A percentile compares a stretch with the other conserved stretches of the same genome.
phyloP scores from a whole-genome alignment of 106 monocot species.

The Alisma plantagoaquatica region DNA sequence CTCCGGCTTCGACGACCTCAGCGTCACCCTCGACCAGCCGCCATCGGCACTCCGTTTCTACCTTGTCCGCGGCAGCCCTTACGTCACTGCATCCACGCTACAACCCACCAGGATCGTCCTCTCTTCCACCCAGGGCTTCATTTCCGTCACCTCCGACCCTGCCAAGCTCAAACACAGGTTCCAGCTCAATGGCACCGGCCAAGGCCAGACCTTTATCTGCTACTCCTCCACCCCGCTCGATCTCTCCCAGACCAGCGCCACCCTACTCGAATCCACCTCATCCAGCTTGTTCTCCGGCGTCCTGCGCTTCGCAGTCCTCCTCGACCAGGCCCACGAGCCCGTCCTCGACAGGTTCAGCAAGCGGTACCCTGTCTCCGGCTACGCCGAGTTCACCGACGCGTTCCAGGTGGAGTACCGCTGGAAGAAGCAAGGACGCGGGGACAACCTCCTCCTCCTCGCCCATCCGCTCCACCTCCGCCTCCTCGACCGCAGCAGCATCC shows the following conservation, averaged over 20 bases:
- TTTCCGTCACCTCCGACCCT: constrained; percentile 37
- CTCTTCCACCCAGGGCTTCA: constrained; percentile 47
- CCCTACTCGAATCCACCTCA: constrained; percentile 13
- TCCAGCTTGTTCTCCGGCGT: constrained; percentile 51
- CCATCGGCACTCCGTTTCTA: constrained; percentile 61
- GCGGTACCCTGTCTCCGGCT: constrained; percentile 72
- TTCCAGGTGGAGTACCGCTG: constrained; percentile 67
- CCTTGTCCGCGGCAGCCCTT: constrained; percentile 83
- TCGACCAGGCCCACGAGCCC: constrained; percentile 30
- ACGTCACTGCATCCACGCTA: constrained; percentile 50
- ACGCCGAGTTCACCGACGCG: constrained; percentile 35
- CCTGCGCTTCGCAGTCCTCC: constrained; percentile 47
- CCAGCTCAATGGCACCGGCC: constrained; percentile 51
- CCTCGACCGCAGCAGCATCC: constrained; percentile 7
- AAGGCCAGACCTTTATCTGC: constrained; percentile 47
- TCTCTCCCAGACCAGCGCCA: constrained; percentile 21
- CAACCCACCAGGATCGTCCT: constrained; percentile 22
- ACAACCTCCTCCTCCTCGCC: constrained; percentile 70
- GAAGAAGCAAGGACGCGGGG: constrained; percentile 74
- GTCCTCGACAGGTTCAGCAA: constrained; percentile 61
- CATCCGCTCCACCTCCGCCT: constrained; percentile 78
- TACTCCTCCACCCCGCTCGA: constrained; percentile 71
- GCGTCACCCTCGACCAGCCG: constrained; percentile 66
- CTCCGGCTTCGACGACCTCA: constrained; percentile 76
- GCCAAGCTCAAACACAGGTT: constrained; percentile 57